Base-by-base conservation (phyloP, 2,329 filamentous ascomycete genomes). In the Penicillium sp. region DNA sequence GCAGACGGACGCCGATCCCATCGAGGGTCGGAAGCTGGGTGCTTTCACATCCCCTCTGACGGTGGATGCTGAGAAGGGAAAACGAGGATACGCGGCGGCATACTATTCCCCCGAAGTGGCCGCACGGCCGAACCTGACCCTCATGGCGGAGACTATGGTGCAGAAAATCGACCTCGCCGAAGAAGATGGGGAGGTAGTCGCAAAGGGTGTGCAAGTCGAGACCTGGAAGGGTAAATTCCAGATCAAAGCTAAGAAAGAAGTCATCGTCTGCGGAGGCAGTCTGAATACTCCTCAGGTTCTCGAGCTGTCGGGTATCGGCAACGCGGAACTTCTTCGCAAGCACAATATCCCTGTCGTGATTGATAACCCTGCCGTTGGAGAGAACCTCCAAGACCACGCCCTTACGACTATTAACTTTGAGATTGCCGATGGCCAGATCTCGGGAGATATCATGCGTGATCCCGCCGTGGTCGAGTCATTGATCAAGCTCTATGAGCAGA, bases 241-340 rank as follows among this genome's bases (percentile, higher is more conserved):
- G 7, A 59, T 77, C 13, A 75, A 59, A 4, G 74, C 66, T 60
- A 70, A 65, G 29, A 69, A 71, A 52, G 86, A 89, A 64, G 79
- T 88, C 7, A 79, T 89, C 37, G 69, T 90, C 3, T 81, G 82
- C 2, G 84, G 83, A 1, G 86, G 86, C 0, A 81, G 77, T 43
- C 72, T 83, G 39, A 80, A 82, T 64, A 84, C 82, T 11, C 86
- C 81, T 3, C 83, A 82, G 70, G 73, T 85, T 10, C 80, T 84
- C 10, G 85, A 89, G 62, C 73, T 87, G 2, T 87, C 84, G 0
- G 86, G 86, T 0, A 78, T 89, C 33, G 86, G 86, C 3, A 73
- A 77, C 46, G 69, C 73, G 3, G 68, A 75, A 1, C 64, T 82
- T 16, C 72, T 84, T 8, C 58, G 72, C 4, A 66, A 66, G 2